Base-by-base conservation (phyloP, 148 eudicot species). In the Dysphania ambrosioides region DNA sequence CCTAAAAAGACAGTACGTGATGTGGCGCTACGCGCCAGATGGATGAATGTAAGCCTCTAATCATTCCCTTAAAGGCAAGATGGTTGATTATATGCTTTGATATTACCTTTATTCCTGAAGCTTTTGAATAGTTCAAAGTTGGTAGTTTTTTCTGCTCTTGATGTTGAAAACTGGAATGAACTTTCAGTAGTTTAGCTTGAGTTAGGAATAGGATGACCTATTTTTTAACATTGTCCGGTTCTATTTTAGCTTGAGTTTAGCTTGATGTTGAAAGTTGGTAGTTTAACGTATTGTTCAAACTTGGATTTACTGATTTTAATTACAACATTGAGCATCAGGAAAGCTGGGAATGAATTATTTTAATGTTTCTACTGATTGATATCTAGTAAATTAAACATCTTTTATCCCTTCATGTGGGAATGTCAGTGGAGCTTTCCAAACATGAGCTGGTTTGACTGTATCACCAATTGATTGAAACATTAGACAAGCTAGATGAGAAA, bases 1-100 rank as follows among this genome's bases (percentile, higher is more conserved):
- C 80, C 88, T 44, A 83, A 85, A 74, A 90, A 90, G 86, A 88
- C 92, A 8, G 88, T 88, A 23, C 85, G 96, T 62, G 96, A 90
- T 69, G 90, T 90, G 79, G 96, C 96, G 59, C 73, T 90, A 70
- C 92, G 96, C 41, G 82, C 87, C 66, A 85, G 86, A 80, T 90
- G 96, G 96, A 87, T 90, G 85, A 82, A 55, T 75, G 96, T 90
- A 85, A 82, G 96, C 70, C 74, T 62, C 59, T 21, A 26, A 59
- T n/a, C 71, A n/a, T 61, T 31, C 51, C 23, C 24, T 55, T 29
- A 27, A 55, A 27, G 34, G 53, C 56, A 49, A 40, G 68, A 47
- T 58, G 72, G 18, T 62, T 30, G 59, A 68, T 51, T 19, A 36
- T 47, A 24, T 68, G 35, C 34, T 21, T 36, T 44, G n/a, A 32